A percentile compares a stretch with the other conserved stretches of the same genome.
Conservation (phyloP, 1,139 yeast genomes). For the Lipomyces yarrowii region DNA sequence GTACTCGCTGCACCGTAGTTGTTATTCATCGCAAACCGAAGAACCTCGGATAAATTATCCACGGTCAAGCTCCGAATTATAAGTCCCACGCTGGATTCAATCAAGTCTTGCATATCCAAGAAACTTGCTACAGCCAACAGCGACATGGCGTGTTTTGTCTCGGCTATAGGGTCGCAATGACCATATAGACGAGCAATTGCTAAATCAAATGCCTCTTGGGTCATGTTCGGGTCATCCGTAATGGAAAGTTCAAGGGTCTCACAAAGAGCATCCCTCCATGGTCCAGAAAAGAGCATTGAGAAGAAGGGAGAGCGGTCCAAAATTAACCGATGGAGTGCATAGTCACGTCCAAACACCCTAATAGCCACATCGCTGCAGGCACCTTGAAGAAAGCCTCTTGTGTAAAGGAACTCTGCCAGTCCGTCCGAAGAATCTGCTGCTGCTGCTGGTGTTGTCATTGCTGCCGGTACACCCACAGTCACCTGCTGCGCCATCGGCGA, state of each 20-base stretch:
- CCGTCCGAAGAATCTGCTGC: not conserved
- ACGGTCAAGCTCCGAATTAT: slow-evolving; percentile 45
- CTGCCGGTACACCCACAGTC: not conserved
- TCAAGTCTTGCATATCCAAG: slow-evolving; percentile 50
- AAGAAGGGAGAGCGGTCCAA: slow-evolving; percentile 53
- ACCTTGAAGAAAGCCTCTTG: slow-evolving; percentile 40
- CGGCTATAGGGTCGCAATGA: slow-evolving; percentile 42
- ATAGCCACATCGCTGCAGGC: slow-evolving; percentile 53
- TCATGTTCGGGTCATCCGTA: slow-evolving; percentile 46
- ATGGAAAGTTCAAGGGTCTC: slow-evolving; percentile 36
- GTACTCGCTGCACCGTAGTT: slow-evolving; percentile 52
- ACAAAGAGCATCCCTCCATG: slow-evolving; percentile 45
- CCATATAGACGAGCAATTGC: slow-evolving; percentile 53
- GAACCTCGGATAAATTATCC: slow-evolving; percentile 44
- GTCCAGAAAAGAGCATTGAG: slow-evolving; percentile 48
- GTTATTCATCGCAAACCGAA: slow-evolving; percentile 48
- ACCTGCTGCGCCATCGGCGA: not conserved
- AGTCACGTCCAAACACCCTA: slow-evolving; percentile 49
- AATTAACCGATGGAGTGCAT: slow-evolving; percentile 51
- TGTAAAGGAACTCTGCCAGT: slow-evolving; percentile 23
- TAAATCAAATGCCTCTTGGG: slow-evolving; percentile 51
- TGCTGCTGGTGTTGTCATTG: not conserved
- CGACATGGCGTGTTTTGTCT: slow-evolving; percentile 43
- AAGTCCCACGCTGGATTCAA: slow-evolving; percentile 48
- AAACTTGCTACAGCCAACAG: slow-evolving; percentile 55